A percentile compares a stretch with the other conserved stretches of the same genome.
phyloP scores from a whole-genome alignment of 306 rosid genomes.

The Pterocarpus santalinus region DNA sequence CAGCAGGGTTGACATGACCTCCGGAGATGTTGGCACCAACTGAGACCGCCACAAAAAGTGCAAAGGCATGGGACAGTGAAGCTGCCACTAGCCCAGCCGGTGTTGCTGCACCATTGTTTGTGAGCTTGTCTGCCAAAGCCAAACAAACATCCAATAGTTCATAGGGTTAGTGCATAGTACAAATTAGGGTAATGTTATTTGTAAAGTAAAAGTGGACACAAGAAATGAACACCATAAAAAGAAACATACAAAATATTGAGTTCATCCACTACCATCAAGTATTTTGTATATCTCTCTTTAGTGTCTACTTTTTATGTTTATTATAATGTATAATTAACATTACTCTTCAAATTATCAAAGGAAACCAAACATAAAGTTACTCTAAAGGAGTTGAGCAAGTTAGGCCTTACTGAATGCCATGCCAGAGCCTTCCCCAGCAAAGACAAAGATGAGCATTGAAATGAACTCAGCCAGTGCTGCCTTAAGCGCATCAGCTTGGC shows the following conservation, averaged over 20 bases:
- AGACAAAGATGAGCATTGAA: constrained; percentile 78
- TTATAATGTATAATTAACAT: no score
- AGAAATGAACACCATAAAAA: no score
- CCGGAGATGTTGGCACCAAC: constrained; percentile 84
- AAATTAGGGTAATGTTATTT: no score
- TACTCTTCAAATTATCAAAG: neutral
- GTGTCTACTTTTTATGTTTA: no score
- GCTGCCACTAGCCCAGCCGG: constrained; percentile 79
- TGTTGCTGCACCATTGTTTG: constrained; percentile 67
- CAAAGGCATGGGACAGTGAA: constrained; percentile 73
- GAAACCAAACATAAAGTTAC: constrained; percentile 2
- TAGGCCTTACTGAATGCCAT: constrained; percentile 71
- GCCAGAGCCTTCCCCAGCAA: constrained; percentile 85
- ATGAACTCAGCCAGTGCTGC: constrained; percentile 83
- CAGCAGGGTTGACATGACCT: constrained; percentile 86
- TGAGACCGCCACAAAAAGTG: constrained; percentile 78
- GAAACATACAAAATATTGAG: no score
- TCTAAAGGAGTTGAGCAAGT: neutral
- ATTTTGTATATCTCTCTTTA: no score
- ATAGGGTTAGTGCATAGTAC: no score
- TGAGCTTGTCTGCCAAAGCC: constrained; percentile 64
- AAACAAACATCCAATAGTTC: neutral
- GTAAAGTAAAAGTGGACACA: no score
- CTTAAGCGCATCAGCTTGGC: constrained; percentile 60
- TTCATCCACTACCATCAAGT: no score